Conservation (phyloP, 2,329 filamentous ascomycete species). For the Pezicula carpinea region DNA sequence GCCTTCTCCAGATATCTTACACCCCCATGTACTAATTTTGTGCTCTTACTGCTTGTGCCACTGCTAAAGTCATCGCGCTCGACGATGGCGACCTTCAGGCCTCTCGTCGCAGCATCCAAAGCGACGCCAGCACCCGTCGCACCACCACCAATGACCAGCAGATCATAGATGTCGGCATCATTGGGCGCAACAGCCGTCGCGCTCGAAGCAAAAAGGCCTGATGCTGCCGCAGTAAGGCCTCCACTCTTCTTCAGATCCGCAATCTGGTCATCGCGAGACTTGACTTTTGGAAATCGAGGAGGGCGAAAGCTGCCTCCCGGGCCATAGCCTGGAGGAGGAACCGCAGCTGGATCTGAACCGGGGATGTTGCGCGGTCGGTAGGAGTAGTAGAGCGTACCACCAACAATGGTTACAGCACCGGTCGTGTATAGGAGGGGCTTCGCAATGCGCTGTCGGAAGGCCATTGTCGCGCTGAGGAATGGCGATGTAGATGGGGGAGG, state of each 20-base stretch:
- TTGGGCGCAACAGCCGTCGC: slow-evolving; percentile 25
- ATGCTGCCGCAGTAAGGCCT: slow-evolving; percentile 38
- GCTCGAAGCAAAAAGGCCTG: slow-evolving; percentile 47
- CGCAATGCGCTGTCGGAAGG: slow-evolving; percentile 37
- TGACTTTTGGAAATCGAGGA: slow-evolving; percentile 46
- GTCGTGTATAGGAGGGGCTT: slow-evolving; percentile 47
- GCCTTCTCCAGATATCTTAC: slow-evolving; percentile 73
- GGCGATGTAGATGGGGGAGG: not conserved
- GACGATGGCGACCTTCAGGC: slow-evolving; percentile 66
- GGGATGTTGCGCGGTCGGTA: slow-evolving; percentile 71
- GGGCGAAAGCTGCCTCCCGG: slow-evolving; percentile 61
- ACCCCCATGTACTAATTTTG: slow-evolving; percentile 73
- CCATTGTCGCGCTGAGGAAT: slow-evolving; percentile 19
- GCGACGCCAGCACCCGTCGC: slow-evolving; percentile 69
- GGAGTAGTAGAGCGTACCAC: slow-evolving; percentile 44
- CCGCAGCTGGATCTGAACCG: slow-evolving; percentile 61
- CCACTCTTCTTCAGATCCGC: slow-evolving; percentile 42
- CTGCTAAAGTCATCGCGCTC: slow-evolving; percentile 71
- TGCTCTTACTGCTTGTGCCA: slow-evolving; percentile 71
- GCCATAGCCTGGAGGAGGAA: slow-evolving; percentile 66
- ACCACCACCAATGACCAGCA: slow-evolving; percentile 66
- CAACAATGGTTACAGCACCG: slow-evolving; percentile 39
- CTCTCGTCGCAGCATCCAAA: slow-evolving; percentile 66
- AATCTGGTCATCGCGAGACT: slow-evolving; percentile 45
- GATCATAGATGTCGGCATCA: slow-evolving; percentile 54